Evolutionary conservation across 139 green algal species (phyloP).

Genomic region (Chlorella vulgaris): DNA sequence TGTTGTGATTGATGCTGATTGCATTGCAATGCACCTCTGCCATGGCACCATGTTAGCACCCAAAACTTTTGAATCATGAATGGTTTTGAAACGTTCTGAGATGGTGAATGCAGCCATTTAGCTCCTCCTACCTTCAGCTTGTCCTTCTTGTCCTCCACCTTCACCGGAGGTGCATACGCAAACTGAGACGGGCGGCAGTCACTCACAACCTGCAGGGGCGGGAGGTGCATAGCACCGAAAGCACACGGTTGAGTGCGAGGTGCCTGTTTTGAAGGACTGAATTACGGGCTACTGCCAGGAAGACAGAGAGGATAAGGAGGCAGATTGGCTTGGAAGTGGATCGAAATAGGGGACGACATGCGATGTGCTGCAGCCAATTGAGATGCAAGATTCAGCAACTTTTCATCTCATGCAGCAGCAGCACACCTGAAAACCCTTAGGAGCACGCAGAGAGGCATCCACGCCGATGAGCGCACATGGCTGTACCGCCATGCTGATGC

Average conservation of each 20-base stretch:
- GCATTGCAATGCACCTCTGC: too few species aligned
- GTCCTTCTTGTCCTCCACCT: constrained; percentile 47
- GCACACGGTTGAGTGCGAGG: neutral
- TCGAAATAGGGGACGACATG: too few species aligned
- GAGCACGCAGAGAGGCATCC: constrained; percentile 59
- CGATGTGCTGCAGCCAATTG: too few species aligned
- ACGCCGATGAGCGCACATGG: constrained; percentile 91
- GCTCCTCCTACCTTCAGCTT: constrained; percentile 57
- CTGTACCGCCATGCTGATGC: constrained; percentile 83
- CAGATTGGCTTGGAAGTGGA: too few species aligned
- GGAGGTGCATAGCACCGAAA: neutral
- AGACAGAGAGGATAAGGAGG: too few species aligned
- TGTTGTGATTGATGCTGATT: too few species aligned
- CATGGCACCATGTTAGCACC: neutral
- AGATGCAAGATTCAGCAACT: too few species aligned
- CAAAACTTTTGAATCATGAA: too few species aligned
- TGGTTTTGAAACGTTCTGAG: too few species aligned
- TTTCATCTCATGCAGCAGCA: constrained; percentile 56
- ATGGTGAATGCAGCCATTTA: too few species aligned
- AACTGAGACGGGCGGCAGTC: constrained; percentile 83
- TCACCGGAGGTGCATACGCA: constrained; percentile 85
- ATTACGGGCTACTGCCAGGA: too few species aligned
- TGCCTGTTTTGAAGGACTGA: too few species aligned
- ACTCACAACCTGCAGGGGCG: constrained; percentile 50
- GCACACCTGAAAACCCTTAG: constrained; percentile 49